These are phyloP conservation scores for Brassica rapa DNA, from an alignment of 345 rosid species.

Conservation along the genomic window DNA sequence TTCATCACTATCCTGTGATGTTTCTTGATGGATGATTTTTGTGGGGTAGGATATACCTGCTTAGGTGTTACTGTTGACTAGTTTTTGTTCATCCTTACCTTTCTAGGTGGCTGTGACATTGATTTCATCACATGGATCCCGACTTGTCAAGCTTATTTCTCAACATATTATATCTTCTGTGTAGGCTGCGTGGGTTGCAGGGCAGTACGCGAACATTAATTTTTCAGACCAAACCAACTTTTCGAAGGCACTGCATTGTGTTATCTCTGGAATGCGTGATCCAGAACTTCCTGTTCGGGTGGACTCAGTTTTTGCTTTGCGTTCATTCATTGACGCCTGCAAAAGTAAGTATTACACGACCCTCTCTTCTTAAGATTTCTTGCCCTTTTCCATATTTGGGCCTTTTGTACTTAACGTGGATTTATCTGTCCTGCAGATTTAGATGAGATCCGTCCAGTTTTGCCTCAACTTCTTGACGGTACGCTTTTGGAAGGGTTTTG, in stretches of 20 bases:
- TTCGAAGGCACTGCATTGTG: slow-evolving; percentile 77
- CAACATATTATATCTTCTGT: slow-evolving; percentile 24
- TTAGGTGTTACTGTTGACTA: slow-evolving; percentile 11
- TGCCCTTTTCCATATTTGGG: background rate
- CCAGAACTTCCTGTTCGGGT: slow-evolving; percentile 97
- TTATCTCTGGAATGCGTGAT: slow-evolving; percentile 92
- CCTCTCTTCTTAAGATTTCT: slow-evolving; percentile 10
- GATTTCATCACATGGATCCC: slow-evolving; percentile 6
- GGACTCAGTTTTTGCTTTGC: slow-evolving; percentile 95
- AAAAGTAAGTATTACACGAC: slow-evolving; percentile 50
- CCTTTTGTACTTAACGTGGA: background rate
- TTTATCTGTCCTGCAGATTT: slow-evolving; percentile 61
- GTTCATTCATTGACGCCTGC: slow-evolving; percentile 94
- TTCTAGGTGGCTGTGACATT: slow-evolving; percentile 17
- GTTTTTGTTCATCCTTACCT: background rate
- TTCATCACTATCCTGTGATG: background rate
- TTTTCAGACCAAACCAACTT: slow-evolving; percentile 85
- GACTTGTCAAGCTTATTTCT: slow-evolving; percentile 5
- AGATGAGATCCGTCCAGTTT: slow-evolving; percentile 92
- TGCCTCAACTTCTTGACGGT: slow-evolving; percentile 98
- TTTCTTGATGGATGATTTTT: background rate
- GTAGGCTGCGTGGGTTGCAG: slow-evolving; percentile 99
- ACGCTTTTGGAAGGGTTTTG: slow-evolving; percentile 26
- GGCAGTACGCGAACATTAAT: slow-evolving; percentile 87
- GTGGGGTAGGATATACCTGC: slow-evolving; percentile 20